Conservation (phyloP, 371 early-diverging fungal genomes). For the Actinomortierella wolfii region DNA sequence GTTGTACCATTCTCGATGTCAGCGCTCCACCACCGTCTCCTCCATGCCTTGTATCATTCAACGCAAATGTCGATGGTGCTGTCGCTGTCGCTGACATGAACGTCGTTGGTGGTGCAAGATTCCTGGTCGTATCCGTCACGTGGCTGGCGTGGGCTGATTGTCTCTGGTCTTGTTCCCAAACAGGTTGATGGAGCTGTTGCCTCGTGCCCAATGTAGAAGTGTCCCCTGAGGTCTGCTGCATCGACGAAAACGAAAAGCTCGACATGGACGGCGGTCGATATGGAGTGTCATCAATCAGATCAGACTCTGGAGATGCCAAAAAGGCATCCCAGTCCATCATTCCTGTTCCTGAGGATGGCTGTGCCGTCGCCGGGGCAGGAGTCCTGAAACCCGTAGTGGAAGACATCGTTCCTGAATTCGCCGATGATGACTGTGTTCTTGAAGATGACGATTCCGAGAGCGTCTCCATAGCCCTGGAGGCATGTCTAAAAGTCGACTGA, state of each 20-base stretch:
- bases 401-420: constrained; percentile 1
- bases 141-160: not conserved
- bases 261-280: constrained; percentile 30
- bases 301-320: constrained; percentile 30
- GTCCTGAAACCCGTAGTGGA: not conserved
- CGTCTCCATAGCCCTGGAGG: constrained; percentile 25
- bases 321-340: constrained; percentile 42
- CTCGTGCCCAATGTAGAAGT: not conserved
- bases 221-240: not conserved
- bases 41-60: no score
- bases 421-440: not conserved
- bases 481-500: constrained; percentile 21
- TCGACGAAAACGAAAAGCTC: constrained; percentile 6
- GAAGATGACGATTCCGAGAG: constrained; percentile 2
- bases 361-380: no score
- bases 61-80: not conserved
- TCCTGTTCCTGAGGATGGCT: not conserved
- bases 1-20: not conserved
- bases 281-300: constrained; percentile 16
- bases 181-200: not conserved
- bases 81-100: not conserved
- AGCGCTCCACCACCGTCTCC: no score
- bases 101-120: not conserved
- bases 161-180: not conserved
- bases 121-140: not conserved